Conservation (phyloP, 257 asterid genomes). For the Mentha longifolia region DNA sequence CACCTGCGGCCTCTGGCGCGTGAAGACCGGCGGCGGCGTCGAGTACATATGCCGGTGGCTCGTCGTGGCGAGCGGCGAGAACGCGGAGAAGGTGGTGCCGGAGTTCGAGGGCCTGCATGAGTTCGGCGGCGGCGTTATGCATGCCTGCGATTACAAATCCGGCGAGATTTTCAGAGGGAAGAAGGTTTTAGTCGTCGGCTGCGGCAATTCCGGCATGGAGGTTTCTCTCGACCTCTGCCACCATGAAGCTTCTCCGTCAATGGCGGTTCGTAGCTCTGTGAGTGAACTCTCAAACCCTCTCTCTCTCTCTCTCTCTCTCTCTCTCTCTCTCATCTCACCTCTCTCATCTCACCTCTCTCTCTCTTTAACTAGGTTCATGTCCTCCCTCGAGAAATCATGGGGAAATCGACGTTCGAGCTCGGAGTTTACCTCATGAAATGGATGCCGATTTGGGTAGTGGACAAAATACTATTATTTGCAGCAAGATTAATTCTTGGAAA, state of each 20-base stretch:
- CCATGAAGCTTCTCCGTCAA: conserved; percentile 65
- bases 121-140: conserved; percentile 56
- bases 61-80: conserved; percentile 85
- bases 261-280: conserved; percentile 82
- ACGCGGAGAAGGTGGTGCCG: conserved; percentile 71
- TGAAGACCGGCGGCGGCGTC: conserved; percentile 42
- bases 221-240: conserved; percentile 84
- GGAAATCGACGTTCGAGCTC: conserved; percentile 73
- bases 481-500: conserved; percentile 69
- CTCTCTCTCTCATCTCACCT: neutral
- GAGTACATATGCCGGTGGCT: conserved; percentile 83
- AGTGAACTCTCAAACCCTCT: conserved; percentile 28
- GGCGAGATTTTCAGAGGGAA: conserved; percentile 59
- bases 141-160: conserved; percentile 78
- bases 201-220: conserved; percentile 91
- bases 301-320: neutral
- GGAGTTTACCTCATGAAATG: conserved; percentile 64
- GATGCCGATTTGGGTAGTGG: conserved; percentile 74
- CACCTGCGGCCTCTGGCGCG: conserved; percentile 68
- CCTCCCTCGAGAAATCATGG: conserved; percentile 75
- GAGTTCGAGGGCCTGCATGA: conserved; percentile 64
- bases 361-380: conserved; percentile 64
- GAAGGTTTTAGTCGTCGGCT: conserved; percentile 68
- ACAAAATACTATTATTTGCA: conserved; percentile 50
- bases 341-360: too few species aligned